Percentiles rank a stretch among this genome's conserved stretches.
Conservation (phyloP, 495 filamentous ascomycete species). For the Rhypophila decipiens region DNA sequence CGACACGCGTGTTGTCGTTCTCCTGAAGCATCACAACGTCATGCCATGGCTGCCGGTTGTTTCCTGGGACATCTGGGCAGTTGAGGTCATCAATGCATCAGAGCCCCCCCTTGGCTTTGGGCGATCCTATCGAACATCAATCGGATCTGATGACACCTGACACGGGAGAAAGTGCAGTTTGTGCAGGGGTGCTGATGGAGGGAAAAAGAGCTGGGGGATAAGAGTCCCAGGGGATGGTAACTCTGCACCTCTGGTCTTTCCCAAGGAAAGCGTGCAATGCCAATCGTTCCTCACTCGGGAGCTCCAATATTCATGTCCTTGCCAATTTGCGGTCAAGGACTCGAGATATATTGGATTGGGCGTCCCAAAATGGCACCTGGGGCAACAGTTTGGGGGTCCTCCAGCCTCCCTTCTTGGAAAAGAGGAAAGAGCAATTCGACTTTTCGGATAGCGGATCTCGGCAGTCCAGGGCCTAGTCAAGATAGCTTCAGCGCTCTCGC, state of each 20-base stretch:
- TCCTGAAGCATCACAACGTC: constrained; percentile 1
- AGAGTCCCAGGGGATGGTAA: not conserved
- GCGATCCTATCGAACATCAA: not conserved
- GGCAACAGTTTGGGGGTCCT: no score
- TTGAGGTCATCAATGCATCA: not conserved
- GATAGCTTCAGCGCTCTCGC: no score
- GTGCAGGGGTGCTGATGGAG: no score
- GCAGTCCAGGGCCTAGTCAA: no score
- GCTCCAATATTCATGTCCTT: no score
- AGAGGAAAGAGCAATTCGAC: no score
- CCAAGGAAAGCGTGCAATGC: not conserved
- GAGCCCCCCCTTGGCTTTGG: not conserved
- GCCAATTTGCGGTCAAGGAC: no score
- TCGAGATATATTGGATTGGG: no score
- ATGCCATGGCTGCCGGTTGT: constrained; percentile 9
- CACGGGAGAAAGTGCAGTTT: no score
- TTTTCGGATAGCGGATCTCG: not conserved
- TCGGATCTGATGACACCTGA: not conserved
- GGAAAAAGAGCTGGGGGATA: no score
- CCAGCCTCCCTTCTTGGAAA: no score
- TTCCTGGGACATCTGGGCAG: not conserved
- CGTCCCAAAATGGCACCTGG: no score
- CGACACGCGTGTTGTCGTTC: not conserved
- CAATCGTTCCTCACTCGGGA: not conserved
- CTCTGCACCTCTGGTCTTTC: not conserved